Base-by-base conservation (phyloP, 495 filamentous ascomycete genomes). In the Daldinia concentrica region DNA sequence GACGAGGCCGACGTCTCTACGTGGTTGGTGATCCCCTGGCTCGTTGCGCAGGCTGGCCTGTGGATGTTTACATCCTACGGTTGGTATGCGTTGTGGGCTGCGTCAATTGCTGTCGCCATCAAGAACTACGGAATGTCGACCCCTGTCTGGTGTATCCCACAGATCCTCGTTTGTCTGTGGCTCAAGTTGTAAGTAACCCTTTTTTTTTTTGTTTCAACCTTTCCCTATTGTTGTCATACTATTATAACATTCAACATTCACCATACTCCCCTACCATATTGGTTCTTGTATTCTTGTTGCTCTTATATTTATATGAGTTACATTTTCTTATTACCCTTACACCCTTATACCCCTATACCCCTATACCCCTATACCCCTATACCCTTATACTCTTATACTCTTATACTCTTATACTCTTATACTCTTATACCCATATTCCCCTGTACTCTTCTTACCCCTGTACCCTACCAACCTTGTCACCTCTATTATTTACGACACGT, bases 81-180 rank as follows among this genome's bases (percentile, higher is more conserved):
- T 56, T 68, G 63, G 69, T 48, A 11, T 37, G 69, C 7, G 22
- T 64, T 48, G 15, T 66, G 57, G 58, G 45, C 3, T 6, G 36
- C 43, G 0, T 8, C 32, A 5, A 8, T 2, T 27, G 22, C 52
- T 5, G 3, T 50, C 6, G 4, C 24, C 9, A n/a, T 26, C 39
- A 19, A 22, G 3, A 52, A 56, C 59, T 39, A 67, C 26, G 67
- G 61, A 3, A 41, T 17, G 22, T 50, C 14, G 15, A 5, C 22
- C 11, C 6, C 61, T 27, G 0, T 43, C n/a, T 30, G 34, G 37
- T 48, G 19, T 1, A 24, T 58, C 30, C 5, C 34, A 1, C 27
- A 48, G 2, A 0, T 54, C 8, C n/a, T 36, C 15, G 3, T 34
- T 3, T 29, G 17, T 4, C 14, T 27, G 36, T 34, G 9, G 6